A percentile compares a stretch with the other conserved stretches of the same genome.
Evolutionary conservation across 495 filamentous ascomycete genomes (phyloP).

Genomic region (Clavariopsis aquatica): DNA sequence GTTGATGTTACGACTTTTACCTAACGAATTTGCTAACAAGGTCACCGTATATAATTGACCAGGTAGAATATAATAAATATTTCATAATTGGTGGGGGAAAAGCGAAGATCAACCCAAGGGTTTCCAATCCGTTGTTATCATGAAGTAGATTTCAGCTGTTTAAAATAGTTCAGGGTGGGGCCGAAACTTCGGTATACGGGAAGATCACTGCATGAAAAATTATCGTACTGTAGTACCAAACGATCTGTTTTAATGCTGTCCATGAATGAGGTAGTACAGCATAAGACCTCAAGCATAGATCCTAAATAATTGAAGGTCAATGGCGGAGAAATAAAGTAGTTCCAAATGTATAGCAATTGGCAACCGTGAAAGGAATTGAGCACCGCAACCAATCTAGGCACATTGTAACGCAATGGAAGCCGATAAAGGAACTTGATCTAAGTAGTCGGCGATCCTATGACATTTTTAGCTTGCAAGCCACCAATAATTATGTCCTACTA

Average conservation of each 20-base stretch:
- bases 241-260: too few relatives aligned
- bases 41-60: neutral
- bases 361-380: too few relatives aligned
- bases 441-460: neutral
- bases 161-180: neutral
- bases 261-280: too few relatives aligned
- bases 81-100: neutral
- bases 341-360: too few relatives aligned
- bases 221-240: too few relatives aligned
- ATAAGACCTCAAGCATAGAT: too few relatives aligned
- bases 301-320: too few relatives aligned
- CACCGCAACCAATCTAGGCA: neutral
- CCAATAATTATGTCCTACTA: too few relatives aligned
- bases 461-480: too few relatives aligned
- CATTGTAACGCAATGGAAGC: neutral
- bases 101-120: neutral
- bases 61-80: neutral
- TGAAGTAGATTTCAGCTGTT: neutral
- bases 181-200: neutral
- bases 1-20: neutral
- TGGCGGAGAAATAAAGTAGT: too few relatives aligned
- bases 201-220: too few relatives aligned
- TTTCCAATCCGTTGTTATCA: neutral
- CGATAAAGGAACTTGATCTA: neutral
- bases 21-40: neutral